Evolutionary conservation across 75 land plant genomes (phyloP), one percentile per base, ranked within the genome.

Genomic region (Ceratopteris richardii): DNA sequence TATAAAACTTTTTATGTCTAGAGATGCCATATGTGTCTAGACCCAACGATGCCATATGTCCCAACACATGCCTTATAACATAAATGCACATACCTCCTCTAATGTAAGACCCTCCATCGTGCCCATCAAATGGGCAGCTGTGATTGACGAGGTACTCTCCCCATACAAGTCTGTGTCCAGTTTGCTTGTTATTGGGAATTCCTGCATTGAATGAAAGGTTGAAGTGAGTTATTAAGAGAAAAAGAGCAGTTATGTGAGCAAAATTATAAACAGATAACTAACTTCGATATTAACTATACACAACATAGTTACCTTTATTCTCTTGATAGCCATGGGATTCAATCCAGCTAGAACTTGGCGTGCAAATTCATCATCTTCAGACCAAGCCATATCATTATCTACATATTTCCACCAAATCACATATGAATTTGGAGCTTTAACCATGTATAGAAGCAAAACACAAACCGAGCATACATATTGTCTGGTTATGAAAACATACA

Each of bases 301-400:
- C 23, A 19, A 62, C 12, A 21, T 24, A n/a, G 9, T 63, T 57
- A 66, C 62, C 37, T 21, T 16, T 0, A 66, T 25, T 10, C 46
- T 37, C 51, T 65, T 25, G 17, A 80, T 78, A 11, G 48, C 31
- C 7, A 80, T 55, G 0, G 83, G 83, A 44, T 78, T 68, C 17
- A 72, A 52, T 14, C 83, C 83, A 22, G 81, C 68, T 13, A 80
- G 57, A 65, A 63, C 59, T 44, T 80, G 69, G 22, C 83, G 47
- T 0, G 69, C 77, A 47, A 72, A 80, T 43, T 80, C 83, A 31
- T 62, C 65, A 52, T 80, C 82, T 19, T 66, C 55, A 18, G 31
- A 44, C 83, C 83, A 80, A 10, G 73, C 83, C 5, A 9, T 6
- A 6, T 77, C 59, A 48, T 63, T 65, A 23, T 42, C 82, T 68